Evolutionary conservation across 129 eudicot species (phyloP).

Genomic region (Calendula officinalis): DNA sequence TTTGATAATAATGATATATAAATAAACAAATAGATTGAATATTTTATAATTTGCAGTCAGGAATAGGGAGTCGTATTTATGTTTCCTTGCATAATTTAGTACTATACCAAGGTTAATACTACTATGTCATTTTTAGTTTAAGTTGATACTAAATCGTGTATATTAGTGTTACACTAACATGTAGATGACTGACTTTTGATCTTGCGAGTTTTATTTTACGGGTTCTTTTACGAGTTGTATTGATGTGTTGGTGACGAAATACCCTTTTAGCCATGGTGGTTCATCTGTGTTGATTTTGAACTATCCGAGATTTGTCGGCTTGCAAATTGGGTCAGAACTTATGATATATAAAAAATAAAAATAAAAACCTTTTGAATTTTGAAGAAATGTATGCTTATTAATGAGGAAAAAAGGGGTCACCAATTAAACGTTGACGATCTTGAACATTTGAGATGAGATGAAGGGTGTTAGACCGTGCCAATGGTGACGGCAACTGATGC

Average conservation of each 20-base stretch:
- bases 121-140: too few species aligned
- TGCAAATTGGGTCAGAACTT: background rate
- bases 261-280: too few species aligned
- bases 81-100: too few species aligned
- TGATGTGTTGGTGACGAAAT: conserved; percentile 1
- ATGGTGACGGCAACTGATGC: too few species aligned
- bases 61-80: background rate
- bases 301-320: background rate
- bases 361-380: conserved; percentile 25
- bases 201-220: too few species aligned
- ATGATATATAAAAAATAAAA: too few species aligned
- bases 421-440: conserved; percentile 22
- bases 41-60: conserved; percentile 20
- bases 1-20: conserved; percentile 30
- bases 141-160: too few species aligned
- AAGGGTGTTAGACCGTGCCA: too few species aligned
- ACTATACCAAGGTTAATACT: too few species aligned
- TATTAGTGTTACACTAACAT: too few species aligned
- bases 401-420: conserved; percentile 4
- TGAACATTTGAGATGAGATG: conserved; percentile 15
- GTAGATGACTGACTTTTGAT: too few species aligned
- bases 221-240: background rate
- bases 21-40: conserved; percentile 29
- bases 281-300: conserved; percentile 17
- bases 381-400: conserved; percentile 21